Conservation (phyloP, 306 rosid genomes). For the Castanopsis chinensis region DNA sequence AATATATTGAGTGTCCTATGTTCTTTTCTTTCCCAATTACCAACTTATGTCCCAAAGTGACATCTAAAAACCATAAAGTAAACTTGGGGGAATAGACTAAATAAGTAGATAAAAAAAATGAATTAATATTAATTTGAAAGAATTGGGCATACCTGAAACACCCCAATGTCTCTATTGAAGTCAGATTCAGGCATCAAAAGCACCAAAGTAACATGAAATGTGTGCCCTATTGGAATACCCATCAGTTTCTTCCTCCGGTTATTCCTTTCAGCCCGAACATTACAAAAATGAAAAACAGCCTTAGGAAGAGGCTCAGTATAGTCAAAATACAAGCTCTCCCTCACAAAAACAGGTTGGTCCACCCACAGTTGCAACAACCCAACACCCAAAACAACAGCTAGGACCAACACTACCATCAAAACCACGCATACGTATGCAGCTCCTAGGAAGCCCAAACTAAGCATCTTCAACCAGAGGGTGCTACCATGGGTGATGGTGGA, state of each 20-base stretch:
- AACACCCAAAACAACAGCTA: constrained; percentile 48
- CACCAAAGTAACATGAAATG: constrained; percentile 43
- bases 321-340: constrained; percentile 60
- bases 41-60: no score
- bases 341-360: constrained; percentile 61
- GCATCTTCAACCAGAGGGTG: constrained; percentile 36
- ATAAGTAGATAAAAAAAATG: no score
- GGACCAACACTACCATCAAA: constrained; percentile 35
- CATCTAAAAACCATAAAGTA: background rate
- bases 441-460: constrained; percentile 49
- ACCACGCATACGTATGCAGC: constrained; percentile 56
- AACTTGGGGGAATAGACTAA: background rate
- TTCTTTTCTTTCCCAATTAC: no score
- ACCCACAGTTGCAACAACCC: constrained; percentile 55
- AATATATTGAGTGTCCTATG: no score
- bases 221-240: constrained; percentile 70
- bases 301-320: constrained; percentile 60
- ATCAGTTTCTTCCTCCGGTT: constrained; percentile 23
- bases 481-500: constrained; percentile 26
- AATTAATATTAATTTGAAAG: background rate
- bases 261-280: constrained; percentile 3
- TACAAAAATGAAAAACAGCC: constrained; percentile 44
- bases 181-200: constrained; percentile 85
- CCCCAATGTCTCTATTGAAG: constrained; percentile 63
- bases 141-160: constrained; percentile 69